Conservation (phyloP, 305 asterid genomes). For the Coffea humblotiana region DNA sequence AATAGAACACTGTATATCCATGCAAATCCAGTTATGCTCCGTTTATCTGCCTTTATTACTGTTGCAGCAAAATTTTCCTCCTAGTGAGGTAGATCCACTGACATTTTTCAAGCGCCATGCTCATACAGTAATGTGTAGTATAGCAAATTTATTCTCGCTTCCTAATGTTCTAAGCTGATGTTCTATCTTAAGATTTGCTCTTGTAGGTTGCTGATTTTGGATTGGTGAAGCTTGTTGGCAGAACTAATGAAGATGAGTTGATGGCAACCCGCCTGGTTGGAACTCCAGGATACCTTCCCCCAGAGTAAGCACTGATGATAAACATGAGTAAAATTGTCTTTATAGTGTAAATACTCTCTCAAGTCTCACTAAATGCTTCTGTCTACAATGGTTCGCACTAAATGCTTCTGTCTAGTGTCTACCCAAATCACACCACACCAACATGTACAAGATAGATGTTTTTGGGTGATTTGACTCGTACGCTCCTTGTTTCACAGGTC, state of each 20-base stretch:
- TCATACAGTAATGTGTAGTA: not conserved
- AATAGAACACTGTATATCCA: not conserved
- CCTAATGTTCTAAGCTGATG: not conserved
- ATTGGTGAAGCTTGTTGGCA: slow-evolving; percentile 74
- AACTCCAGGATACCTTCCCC: slow-evolving; percentile 94
- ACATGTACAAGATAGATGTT: not conserved
- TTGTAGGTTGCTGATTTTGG: slow-evolving; percentile 87
- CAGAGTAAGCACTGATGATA: slow-evolving; percentile 52
- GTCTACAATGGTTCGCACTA: no score
- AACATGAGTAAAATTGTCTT: not conserved
- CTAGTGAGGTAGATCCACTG: not conserved
- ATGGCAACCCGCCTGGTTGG: slow-evolving; percentile 84
- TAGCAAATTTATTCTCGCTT: not conserved
- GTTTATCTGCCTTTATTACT: not conserved
- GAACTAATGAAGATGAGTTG: slow-evolving; percentile 69
- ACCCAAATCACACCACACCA: no score
- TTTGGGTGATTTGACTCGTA: slow-evolving; percentile 2
- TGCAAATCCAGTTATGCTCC: not conserved
- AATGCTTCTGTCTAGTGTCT: no score
- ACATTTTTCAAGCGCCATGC: not conserved
- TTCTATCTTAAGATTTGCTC: slow-evolving; percentile 14
- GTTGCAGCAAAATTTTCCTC: not conserved
- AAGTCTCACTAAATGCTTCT: no score
- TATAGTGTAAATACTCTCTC: not conserved
- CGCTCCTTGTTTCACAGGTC: slow-evolving; percentile 44